These are phyloP conservation scores for Alternaria sp. DNA, from an alignment of 2,329 filamentous ascomycete genomes.

Conservation along the genomic window DNA sequence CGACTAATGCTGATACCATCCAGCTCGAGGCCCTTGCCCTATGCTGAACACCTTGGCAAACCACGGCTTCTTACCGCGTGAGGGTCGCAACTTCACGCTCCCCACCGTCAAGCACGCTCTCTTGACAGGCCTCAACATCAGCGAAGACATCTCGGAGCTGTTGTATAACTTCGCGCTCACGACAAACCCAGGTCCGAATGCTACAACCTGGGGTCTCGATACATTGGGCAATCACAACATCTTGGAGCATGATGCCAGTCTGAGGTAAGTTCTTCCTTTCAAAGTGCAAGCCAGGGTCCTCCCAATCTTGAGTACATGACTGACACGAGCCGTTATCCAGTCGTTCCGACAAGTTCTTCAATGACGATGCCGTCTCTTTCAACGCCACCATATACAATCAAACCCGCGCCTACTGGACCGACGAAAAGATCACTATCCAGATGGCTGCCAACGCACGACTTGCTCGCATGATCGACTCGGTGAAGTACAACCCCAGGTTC, in stretches of 20 bases:
- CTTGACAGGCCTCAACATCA: conserved; percentile 13
- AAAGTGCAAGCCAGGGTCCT: too few relatives aligned
- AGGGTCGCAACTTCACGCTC: conserved; percentile 42
- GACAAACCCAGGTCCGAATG: conserved; percentile 16
- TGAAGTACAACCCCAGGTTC: conserved; percentile 7
- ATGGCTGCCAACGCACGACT: conserved; percentile 16
- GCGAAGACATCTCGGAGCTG: conserved; percentile 1
- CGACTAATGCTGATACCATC: neutral
- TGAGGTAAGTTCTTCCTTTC: neutral
- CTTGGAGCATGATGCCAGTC: conserved; percentile 59
- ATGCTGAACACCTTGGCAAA: conserved; percentile 43
- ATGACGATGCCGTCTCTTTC: conserved; percentile 35
- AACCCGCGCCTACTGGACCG: conserved; percentile 45
- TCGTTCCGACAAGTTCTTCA: conserved; percentile 1
- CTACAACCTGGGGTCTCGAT: conserved; percentile 31
- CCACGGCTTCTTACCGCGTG: conserved; percentile 40
- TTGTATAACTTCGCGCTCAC: conserved; percentile 12
- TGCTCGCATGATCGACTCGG: conserved; percentile 10
- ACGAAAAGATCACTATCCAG: neutral
- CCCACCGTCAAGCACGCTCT: conserved; percentile 32
- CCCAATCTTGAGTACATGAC: neutral
- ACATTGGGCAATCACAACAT: conserved; percentile 57
- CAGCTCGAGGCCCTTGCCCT: conserved; percentile 36
- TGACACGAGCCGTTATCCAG: neutral
- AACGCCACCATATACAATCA: conserved; percentile 61